phyloP scores from a whole-genome alignment of 2,329 filamentous ascomycete species.

The Aspergillus awamori region DNA sequence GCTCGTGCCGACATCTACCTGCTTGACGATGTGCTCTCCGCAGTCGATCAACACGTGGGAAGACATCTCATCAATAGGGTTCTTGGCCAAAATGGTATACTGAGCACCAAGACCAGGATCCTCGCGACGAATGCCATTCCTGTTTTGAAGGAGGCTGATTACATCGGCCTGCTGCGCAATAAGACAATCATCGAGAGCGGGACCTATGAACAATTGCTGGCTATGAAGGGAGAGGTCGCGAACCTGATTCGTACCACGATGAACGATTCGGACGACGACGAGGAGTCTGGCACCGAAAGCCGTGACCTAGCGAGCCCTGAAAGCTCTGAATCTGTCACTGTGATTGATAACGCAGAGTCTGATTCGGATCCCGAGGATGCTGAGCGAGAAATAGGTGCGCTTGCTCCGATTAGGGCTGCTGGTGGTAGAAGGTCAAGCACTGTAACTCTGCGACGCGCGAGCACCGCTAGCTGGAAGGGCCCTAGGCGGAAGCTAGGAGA shows the following conservation, averaged over 20 bases:
- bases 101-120: constrained; percentile 84
- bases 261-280: constrained; percentile 46
- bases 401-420: constrained; percentile 74
- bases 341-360: constrained; percentile 53
- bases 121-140: constrained; percentile 94
- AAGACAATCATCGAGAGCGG: constrained; percentile 83
- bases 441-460: constrained; percentile 83
- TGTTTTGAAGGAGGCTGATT: constrained; percentile 85
- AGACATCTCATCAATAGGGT: constrained; percentile 94
- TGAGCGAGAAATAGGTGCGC: constrained; percentile 73
- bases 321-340: constrained; percentile 61
- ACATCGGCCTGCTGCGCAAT: constrained; percentile 81
- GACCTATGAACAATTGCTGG: constrained; percentile 86
- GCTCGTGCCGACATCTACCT: constrained; percentile 95
- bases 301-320: constrained; percentile 69
- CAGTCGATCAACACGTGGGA: constrained; percentile 97
- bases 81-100: constrained; percentile 78
- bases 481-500: constrained; percentile 82
- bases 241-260: constrained; percentile 79
- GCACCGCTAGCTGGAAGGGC: constrained; percentile 85
- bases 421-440: constrained; percentile 68
- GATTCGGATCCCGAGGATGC: constrained; percentile 60
- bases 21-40: constrained; percentile 90
- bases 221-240: constrained; percentile 88
- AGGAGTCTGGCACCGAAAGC: constrained; percentile 54